A percentile compares a stretch with the other conserved stretches of the same genome.
phyloP scores from a whole-genome alignment of 2,329 filamentous ascomycete genomes.

The Ambrosiella xylebori region DNA sequence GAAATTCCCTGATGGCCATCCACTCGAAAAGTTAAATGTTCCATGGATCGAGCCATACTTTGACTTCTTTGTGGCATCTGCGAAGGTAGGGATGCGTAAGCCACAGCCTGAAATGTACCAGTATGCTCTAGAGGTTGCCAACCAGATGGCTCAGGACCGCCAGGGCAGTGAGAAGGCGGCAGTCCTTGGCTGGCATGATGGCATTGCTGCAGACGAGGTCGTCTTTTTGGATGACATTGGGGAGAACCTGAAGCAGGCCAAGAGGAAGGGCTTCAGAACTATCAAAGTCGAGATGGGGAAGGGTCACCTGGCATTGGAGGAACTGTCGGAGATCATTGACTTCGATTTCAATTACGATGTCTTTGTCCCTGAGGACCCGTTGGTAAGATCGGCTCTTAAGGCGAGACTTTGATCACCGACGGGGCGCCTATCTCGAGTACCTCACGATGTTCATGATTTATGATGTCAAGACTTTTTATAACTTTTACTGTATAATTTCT shows the following conservation, averaged over 20 bases:
- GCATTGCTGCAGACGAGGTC: constrained; percentile 42
- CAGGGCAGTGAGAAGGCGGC: background rate
- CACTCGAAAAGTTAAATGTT: constrained; percentile 36
- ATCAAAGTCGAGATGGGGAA: constrained; percentile 70
- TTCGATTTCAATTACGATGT: constrained; percentile 25
- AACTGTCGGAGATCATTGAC: constrained; percentile 61
- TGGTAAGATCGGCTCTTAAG: too few relatives aligned
- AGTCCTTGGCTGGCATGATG: constrained; percentile 13
- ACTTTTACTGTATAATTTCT: background rate
- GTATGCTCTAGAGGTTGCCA: constrained; percentile 49
- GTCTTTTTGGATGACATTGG: constrained; percentile 91
- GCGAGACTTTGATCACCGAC: too few relatives aligned
- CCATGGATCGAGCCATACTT: constrained; percentile 48
- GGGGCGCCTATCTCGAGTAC: too few relatives aligned
- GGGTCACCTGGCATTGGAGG: constrained; percentile 63
- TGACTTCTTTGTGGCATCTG: constrained; percentile 74
- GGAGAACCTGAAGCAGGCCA: constrained; percentile 72
- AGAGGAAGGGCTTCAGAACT: constrained; percentile 56
- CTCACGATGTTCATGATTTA: background rate
- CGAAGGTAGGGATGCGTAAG: constrained; percentile 75
- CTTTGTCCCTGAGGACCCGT: too few relatives aligned
- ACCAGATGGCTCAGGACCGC: constrained; percentile 34
- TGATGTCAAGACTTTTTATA: background rate
- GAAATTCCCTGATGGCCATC: constrained; percentile 61
- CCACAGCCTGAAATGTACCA: constrained; percentile 71